A percentile compares a stretch with the other conserved stretches of the same genome.
Evolutionary conservation across 768 basidiomycete genomes (phyloP).

Genomic region (Xerocomus potaroensis): DNA sequence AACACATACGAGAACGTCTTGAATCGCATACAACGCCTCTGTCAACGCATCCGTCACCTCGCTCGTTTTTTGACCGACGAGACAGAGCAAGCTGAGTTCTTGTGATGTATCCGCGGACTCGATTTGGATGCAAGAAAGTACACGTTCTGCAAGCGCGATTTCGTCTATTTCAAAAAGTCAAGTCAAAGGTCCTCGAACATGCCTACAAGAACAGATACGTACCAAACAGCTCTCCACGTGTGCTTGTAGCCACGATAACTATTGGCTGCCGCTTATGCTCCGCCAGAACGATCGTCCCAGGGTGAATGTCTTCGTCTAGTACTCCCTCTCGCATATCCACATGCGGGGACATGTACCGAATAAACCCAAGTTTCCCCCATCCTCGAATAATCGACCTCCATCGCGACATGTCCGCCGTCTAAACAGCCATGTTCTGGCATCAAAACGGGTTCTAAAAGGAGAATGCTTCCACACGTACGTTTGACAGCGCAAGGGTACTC

Average conservation of each 20-base stretch:
- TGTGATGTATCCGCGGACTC: conserved; percentile 3
- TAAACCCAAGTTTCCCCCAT: background rate
- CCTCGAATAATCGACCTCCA: background rate
- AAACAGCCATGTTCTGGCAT: background rate
- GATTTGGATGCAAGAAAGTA: conserved; percentile 10
- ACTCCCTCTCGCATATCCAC: background rate
- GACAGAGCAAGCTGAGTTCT: conserved; percentile 11
- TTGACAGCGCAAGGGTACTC: background rate
- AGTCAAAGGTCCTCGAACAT: background rate
- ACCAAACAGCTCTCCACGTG: conserved; percentile 11
- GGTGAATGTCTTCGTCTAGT: background rate
- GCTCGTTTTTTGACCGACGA: conserved; percentile 2
- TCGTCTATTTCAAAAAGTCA: conserved; percentile 8
- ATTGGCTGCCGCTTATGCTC: background rate
- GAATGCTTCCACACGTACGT: conserved; percentile 2
- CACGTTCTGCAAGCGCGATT: background rate
- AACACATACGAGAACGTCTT: conserved; percentile 11
- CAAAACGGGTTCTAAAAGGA: background rate
- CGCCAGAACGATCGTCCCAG: background rate
- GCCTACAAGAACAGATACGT: background rate
- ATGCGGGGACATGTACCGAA: background rate
- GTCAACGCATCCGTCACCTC: conserved; percentile 1
- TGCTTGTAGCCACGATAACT: conserved; percentile 4
- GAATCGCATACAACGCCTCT: background rate
- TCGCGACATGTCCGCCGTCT: conserved; percentile 4